Conservation (phyloP, 2,329 filamentous ascomycete genomes). For the Fusarium keratoplasticum region DNA sequence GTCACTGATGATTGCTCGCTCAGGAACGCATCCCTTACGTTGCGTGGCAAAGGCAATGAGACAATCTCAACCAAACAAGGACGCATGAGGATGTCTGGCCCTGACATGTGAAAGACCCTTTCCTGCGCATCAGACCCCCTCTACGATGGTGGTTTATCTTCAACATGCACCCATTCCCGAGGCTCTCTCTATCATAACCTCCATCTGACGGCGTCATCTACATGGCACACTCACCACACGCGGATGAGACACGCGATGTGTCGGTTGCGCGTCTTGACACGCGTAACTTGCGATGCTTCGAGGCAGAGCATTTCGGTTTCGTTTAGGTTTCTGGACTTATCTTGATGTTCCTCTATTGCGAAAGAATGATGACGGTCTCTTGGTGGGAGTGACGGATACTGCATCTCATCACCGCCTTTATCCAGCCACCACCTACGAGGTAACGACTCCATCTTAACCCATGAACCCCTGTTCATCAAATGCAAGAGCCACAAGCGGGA, state of each 20-base stretch:
- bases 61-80: slow-evolving; percentile 32
- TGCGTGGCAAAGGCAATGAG: slow-evolving; percentile 32
- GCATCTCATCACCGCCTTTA: slow-evolving; percentile 27
- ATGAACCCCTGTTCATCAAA: slow-evolving; percentile 30
- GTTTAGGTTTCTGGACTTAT: slow-evolving; percentile 1
- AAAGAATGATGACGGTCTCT: not conserved
- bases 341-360: not conserved
- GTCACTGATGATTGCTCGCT: slow-evolving; percentile 16
- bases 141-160: slow-evolving; percentile 7
- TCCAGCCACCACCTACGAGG: slow-evolving; percentile 5
- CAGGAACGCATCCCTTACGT: slow-evolving; percentile 33
- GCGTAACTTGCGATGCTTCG: slow-evolving; percentile 1
- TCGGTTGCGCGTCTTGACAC: slow-evolving; percentile 25
- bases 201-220: slow-evolving; percentile 1
- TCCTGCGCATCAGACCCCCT: not conserved
- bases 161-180: slow-evolving; percentile 8
- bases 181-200: not conserved
- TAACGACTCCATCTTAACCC: slow-evolving; percentile 27
- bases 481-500: slow-evolving; percentile 8
- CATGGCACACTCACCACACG: slow-evolving; percentile 7
- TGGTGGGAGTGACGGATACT: not conserved
- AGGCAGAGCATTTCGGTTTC: slow-evolving; percentile 1
- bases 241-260: slow-evolving; percentile 12
- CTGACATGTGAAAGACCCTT: slow-evolving; percentile 35
- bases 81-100: slow-evolving; percentile 1